These are phyloP conservation scores for Platanthera zijinensis DNA, from an alignment of 106 monocot species.

Conservation along the genomic window DNA sequence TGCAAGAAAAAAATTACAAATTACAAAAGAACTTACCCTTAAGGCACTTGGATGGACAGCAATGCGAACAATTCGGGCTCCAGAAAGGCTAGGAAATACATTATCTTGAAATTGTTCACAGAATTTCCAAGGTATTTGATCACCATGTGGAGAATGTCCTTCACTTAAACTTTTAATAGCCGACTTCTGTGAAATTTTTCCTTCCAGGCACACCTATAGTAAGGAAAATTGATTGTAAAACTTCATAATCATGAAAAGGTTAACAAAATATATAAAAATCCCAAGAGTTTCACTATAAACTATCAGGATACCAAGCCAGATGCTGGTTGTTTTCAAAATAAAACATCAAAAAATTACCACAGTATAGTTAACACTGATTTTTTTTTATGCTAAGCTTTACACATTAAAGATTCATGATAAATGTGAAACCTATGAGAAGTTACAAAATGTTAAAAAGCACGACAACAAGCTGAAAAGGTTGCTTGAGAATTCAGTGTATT, in stretches of 20 bases:
- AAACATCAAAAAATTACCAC: background rate
- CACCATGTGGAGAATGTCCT: conserved; percentile 74
- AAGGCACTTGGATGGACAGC: conserved; percentile 90
- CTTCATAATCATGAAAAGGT: background rate
- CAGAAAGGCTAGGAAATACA: conserved; percentile 84
- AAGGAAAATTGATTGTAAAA: background rate
- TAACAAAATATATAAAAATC: background rate
- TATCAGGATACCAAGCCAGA: background rate
- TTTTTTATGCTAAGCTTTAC: no score
- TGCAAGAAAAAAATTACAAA: background rate
- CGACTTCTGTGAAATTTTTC: conserved; percentile 80
- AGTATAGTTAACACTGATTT: no score
- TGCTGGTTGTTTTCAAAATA: background rate
- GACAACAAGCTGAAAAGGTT: no score
- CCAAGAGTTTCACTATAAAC: background rate
- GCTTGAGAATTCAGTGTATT: no score
- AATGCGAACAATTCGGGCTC: conserved; percentile 92
- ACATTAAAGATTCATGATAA: no score
- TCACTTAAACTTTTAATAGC: conserved; percentile 73
- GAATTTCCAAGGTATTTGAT: conserved; percentile 96
- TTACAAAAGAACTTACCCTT: conserved; percentile 41
- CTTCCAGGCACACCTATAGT: conserved; percentile 93
- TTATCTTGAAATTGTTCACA: conserved; percentile 87
- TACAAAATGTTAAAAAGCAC: no score
- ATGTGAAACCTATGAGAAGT: no score